Evolutionary conservation across 2,329 filamentous ascomycete species (phyloP).

Genomic region (Fusarium lyarnte): DNA sequence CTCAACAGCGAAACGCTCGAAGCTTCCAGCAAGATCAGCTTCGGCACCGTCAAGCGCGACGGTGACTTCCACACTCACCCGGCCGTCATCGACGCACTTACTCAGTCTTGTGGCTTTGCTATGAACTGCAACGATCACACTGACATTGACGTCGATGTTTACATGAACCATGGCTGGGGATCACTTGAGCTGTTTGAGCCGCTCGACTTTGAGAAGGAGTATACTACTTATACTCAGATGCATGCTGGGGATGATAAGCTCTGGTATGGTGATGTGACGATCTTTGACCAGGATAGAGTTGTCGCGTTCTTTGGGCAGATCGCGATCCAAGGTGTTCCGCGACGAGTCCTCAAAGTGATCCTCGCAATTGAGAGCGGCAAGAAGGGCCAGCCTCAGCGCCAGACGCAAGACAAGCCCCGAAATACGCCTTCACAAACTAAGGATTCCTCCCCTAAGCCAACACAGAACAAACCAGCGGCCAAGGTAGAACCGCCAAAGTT

Average conservation of each 20-base stretch:
- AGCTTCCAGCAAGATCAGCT: conserved; percentile 26
- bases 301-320: conserved; percentile 48
- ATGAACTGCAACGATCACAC: conserved; percentile 40
- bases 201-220: conserved; percentile 34
- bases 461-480: not conserved
- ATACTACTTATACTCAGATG: conserved; percentile 36
- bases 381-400: conserved; percentile 23
- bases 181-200: conserved; percentile 31
- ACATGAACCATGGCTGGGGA: conserved; percentile 38
- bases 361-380: conserved; percentile 30
- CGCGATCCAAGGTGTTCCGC: conserved; percentile 46
- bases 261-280: conserved; percentile 59
- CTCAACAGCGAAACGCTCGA: conserved; percentile 33
- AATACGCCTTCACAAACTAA: not conserved
- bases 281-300: conserved; percentile 62
- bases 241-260: conserved; percentile 24
- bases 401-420: not conserved
- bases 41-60: conserved; percentile 26
- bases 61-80: conserved; percentile 34
- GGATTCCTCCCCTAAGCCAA: fast-evolving
- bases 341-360: conserved; percentile 33
- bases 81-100: conserved; percentile 34
- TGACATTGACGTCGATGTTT: conserved; percentile 31
- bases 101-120: conserved; percentile 35
- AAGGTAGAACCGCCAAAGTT: conserved; percentile 4